phyloP scores from a whole-genome alignment of 306 rosid species.

The Begonia fuchsioides region DNA sequence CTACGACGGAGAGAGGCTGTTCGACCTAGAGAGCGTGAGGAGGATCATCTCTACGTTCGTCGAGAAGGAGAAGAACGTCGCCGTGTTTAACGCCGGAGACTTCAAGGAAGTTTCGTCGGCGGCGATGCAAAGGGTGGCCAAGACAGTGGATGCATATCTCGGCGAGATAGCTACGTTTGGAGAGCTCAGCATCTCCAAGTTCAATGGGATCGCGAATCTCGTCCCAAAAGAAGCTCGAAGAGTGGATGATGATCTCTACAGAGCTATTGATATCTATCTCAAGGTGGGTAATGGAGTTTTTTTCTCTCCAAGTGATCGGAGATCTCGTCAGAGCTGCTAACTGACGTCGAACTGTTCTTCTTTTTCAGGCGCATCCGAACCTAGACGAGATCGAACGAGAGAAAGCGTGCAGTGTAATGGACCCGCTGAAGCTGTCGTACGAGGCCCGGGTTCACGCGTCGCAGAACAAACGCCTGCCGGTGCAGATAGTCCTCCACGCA shows the following conservation, averaged over 20 bases:
- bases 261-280: constrained; percentile 72
- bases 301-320: too few relatives aligned
- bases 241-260: constrained; percentile 66
- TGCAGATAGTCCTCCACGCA: constrained; percentile 79
- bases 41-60: constrained; percentile 44
- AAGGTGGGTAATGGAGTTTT: constrained; percentile 27
- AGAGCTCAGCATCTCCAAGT: constrained; percentile 41
- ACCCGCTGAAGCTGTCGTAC: constrained; percentile 53
- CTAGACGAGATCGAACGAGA: constrained; percentile 78
- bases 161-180: constrained; percentile 80
- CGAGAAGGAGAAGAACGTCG: constrained; percentile 55
- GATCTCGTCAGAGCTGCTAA: too few relatives aligned
- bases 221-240: constrained; percentile 80
- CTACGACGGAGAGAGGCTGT: constrained; percentile 70
- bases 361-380: constrained; percentile 52
- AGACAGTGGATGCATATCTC: constrained; percentile 64
- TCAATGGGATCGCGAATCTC: constrained; percentile 42
- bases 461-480: constrained; percentile 71
- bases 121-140: constrained; percentile 59
- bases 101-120: constrained; percentile 39
- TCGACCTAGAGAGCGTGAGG: constrained; percentile 65
- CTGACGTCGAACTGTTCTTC: not conserved
- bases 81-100: constrained; percentile 40
- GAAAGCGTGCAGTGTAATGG: constrained; percentile 82
- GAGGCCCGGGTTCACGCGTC: constrained; percentile 92